These are phyloP conservation scores for Chytridium lagenaria DNA, from an alignment of 371 early-diverging fungal species.

Conservation along the genomic window DNA sequence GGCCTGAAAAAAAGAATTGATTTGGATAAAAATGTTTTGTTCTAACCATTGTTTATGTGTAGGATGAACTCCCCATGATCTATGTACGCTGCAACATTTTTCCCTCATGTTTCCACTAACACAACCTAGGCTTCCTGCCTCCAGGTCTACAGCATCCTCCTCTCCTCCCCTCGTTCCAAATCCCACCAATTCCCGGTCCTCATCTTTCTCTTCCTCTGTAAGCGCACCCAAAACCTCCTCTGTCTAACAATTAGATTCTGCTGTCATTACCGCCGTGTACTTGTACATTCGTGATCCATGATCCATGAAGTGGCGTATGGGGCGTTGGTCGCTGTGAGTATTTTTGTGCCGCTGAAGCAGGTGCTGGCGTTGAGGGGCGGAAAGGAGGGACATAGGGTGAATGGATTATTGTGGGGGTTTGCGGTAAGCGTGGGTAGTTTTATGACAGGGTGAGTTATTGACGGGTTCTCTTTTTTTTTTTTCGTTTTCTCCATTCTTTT, in stretches of 20 bases:
- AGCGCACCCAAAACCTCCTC: conserved; percentile 44
- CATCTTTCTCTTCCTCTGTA: conserved; percentile 22
- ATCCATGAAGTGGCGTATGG: conserved; percentile 79
- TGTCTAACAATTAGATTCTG: conserved; percentile 60
- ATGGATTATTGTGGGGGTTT: no score
- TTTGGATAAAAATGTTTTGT: background rate
- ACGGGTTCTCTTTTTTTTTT: no score
- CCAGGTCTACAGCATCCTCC: conserved; percentile 56
- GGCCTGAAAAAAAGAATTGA: no score
- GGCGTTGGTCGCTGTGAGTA: conserved; percentile 57
- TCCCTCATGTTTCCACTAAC: background rate
- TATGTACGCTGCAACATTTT: conserved; percentile 30
- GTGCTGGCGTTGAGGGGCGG: conserved; percentile 14
- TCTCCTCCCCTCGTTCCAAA: conserved; percentile 32
- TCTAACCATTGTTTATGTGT: conserved; percentile 53
- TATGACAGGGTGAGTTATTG: conserved; percentile 1
- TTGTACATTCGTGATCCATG: conserved; percentile 70
- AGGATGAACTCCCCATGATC: conserved; percentile 64
- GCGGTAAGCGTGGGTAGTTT: conserved; percentile 1
- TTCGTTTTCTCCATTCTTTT: no score
- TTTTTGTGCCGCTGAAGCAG: conserved; percentile 45
- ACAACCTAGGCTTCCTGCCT: conserved; percentile 31
- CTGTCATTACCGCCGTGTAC: conserved; percentile 68
- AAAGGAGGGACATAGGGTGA: no score
- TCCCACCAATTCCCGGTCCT: background rate